Base-by-base conservation (phyloP, 139 green algal species). In the Tetraselmis chui region DNA sequence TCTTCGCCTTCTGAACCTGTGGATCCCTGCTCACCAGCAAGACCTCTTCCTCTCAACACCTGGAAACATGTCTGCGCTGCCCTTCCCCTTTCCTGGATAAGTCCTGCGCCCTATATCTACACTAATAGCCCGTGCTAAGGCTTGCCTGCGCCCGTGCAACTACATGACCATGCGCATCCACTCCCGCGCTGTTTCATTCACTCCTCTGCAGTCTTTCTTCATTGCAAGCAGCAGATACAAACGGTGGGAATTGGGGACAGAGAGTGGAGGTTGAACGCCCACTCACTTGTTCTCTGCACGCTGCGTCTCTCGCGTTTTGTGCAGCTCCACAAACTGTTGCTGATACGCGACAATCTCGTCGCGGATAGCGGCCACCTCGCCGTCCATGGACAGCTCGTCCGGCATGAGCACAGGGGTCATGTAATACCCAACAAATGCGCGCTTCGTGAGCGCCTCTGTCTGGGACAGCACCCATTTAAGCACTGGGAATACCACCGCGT, bases 361-460 rank as follows among this genome's bases (percentile, higher is more conserved):
- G 29, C 77, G 31, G 77, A 80, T 31, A 23, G 31, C 77, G 28
- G 32, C 24, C 28, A 31, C 31, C 29, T 80, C 77, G 23, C 26
- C 31, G n/a, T 80, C 77, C 29, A 59, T 80, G 2, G 32, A 58
- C 28, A 80, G 28, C 29, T 80, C 77, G 29, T 80, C 77, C 77
- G 77, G 77, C 24, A 80, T 31, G 28, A 59, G 77, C 29, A 80
- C 24, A 18, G 31, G 29, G 23, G 29, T 80, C 77, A 80, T 31
- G 77, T 80, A 80, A 32, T 80, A 80, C 2, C 77, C 77, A 5
- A 80, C 77, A 32, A 80, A 80, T 31, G 77, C 77, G 23, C 77
- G 28, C 77, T 80, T 32, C 23, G 28, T 32, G 28, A 80, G 29
- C 28, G 77, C 32, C 2, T 32, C 77, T 2, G 23, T 31, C 77